Evolutionary conservation across 164 flowering plant species (phyloP).

Genomic region (Nymphaea colorata): DNA sequence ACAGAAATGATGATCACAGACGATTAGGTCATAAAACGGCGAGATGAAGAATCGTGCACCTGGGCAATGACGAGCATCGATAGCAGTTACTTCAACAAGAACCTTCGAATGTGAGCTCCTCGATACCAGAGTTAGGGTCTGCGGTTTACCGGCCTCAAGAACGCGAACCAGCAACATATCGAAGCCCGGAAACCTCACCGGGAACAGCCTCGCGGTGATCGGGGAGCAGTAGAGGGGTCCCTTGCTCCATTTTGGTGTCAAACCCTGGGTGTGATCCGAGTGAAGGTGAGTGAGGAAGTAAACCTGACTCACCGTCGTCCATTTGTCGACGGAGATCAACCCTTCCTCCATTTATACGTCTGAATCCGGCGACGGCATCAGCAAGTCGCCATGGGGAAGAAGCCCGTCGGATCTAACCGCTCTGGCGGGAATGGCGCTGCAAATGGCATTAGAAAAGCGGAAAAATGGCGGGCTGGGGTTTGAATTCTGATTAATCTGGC

Average conservation of each 20-base stretch:
- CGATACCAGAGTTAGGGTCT: conserved; percentile 35
- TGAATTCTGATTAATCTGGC: not conserved
- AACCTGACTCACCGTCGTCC: conserved; percentile 47
- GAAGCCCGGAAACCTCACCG: conserved; percentile 52
- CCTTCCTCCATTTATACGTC: conserved; percentile 45
- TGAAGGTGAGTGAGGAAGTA: conserved; percentile 87
- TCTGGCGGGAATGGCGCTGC: not conserved
- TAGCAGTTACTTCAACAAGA: conserved; percentile 35
- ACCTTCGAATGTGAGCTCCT: conserved; percentile 27
- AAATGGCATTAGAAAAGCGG: not conserved
- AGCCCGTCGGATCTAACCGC: not conserved
- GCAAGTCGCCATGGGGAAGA: not conserved
- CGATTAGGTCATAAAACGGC: too few species aligned
- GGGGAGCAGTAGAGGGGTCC: conserved; percentile 77
- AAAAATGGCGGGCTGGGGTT: not conserved
- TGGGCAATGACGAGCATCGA: conserved; percentile 86
- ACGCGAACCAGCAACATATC: conserved; percentile 49
- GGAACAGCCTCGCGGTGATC: conserved; percentile 69
- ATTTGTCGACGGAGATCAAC: conserved; percentile 51
- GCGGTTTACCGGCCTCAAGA: conserved; percentile 39
- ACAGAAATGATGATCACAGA: too few species aligned
- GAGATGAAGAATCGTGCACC: conserved; percentile 21
- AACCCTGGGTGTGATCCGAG: conserved; percentile 72
- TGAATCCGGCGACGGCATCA: not conserved
- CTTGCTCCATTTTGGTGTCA: conserved; percentile 45